phyloP scores from a whole-genome alignment of 192 early-diverging fungal species.

The Backusella tuberculispora region DNA sequence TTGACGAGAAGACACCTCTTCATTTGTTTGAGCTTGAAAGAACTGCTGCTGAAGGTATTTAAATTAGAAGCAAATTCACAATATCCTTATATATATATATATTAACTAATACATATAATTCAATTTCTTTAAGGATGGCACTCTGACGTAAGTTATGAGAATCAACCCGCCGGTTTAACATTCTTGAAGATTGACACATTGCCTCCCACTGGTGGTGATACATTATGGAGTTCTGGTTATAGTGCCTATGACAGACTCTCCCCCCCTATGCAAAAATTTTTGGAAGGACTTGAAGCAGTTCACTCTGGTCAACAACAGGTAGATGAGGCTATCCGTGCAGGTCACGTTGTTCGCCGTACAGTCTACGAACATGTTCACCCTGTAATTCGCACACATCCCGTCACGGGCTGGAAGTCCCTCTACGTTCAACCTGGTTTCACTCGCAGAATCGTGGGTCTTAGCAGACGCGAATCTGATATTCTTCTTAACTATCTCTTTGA shows the following conservation, averaged over 20 bases:
- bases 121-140: slow-evolving; percentile 28
- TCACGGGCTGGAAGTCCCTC: slow-evolving; percentile 70
- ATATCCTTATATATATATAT: background rate
- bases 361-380: slow-evolving; percentile 45
- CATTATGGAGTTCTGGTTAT: slow-evolving; percentile 36
- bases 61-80: background rate
- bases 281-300: slow-evolving; percentile 38
- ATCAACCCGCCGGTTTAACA: slow-evolving; percentile 37
- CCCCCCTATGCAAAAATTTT: slow-evolving; percentile 27
- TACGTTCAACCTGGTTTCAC: slow-evolving; percentile 70
- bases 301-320: slow-evolving; percentile 40
- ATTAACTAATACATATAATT: background rate
- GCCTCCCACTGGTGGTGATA: slow-evolving; percentile 39
- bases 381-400: slow-evolving; percentile 67
- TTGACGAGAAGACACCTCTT: slow-evolving; percentile 17
- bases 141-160: slow-evolving; percentile 41
- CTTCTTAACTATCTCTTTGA: slow-evolving; percentile 62
- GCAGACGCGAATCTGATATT: slow-evolving; percentile 53
- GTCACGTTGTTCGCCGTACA: slow-evolving; percentile 35
- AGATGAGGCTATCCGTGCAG: background rate
- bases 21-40: background rate
- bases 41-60: slow-evolving; percentile 7
- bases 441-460: slow-evolving; percentile 55
- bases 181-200: slow-evolving; percentile 38
- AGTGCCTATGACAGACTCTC: slow-evolving; percentile 39